A percentile compares a stretch with the other conserved stretches of the same genome.
These are phyloP conservation scores for Endothia cerciana DNA, from an alignment of 2,329 filamentous ascomycete genomes.

Conservation along the genomic window DNA sequence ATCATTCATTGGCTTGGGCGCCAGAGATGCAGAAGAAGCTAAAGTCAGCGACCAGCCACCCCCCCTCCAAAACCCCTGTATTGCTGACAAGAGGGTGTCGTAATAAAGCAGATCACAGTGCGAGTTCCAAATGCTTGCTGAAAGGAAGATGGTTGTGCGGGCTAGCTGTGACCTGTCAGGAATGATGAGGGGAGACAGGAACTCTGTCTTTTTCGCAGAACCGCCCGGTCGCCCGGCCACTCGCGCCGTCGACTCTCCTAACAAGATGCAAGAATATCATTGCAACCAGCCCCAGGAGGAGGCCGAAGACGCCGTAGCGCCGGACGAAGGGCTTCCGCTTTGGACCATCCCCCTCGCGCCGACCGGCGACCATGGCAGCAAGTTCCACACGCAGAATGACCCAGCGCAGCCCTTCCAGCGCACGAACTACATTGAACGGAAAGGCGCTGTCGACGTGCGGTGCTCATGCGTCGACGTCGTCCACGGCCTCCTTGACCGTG, in stretches of 20 bases:
- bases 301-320: background rate
- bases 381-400: background rate
- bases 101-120: too few species aligned
- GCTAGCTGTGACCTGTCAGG: too few species aligned
- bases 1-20: too few species aligned
- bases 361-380: background rate
- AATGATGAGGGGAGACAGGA: too few species aligned
- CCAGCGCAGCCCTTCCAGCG: background rate
- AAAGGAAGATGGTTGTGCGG: too few species aligned
- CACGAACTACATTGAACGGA: conserved; percentile 26
- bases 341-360: background rate
- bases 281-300: background rate
- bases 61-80: too few species aligned
- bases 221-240: too few species aligned
- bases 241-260: background rate
- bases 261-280: background rate
- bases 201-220: too few species aligned
- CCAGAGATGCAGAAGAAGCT: too few species aligned
- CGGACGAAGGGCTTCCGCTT: background rate
- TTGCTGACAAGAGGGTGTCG: too few species aligned
- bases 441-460: conserved; percentile 35
- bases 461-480: conserved; percentile 35
- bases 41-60: too few species aligned
- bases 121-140: too few species aligned
- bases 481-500: conserved; percentile 32